These are phyloP conservation scores for Panaeolus papilionaceus DNA, from an alignment of 768 basidiomycete genomes.

Conservation along the genomic window DNA sequence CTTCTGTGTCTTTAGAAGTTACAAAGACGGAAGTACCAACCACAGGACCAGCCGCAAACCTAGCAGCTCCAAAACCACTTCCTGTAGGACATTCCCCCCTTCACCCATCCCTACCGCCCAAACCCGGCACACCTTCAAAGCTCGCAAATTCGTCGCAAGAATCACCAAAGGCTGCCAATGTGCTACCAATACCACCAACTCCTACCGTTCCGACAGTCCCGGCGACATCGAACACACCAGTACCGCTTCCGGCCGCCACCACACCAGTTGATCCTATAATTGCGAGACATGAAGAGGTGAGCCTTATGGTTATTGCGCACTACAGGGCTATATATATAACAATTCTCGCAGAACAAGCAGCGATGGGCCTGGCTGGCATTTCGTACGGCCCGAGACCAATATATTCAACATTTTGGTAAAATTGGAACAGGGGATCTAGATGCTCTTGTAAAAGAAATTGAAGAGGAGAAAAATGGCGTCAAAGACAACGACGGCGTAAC, in stretches of 20 bases:
- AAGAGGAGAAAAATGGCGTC: slow-evolving; percentile 48
- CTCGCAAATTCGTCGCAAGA: slow-evolving; percentile 33
- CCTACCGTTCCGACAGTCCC: slow-evolving; percentile 30
- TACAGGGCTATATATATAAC: slow-evolving; percentile 16
- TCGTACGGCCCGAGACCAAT: slow-evolving; percentile 73
- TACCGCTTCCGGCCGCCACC: slow-evolving; percentile 29
- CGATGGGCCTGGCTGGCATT: slow-evolving; percentile 84
- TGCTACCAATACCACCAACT: slow-evolving; percentile 31
- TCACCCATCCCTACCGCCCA: slow-evolving; percentile 76
- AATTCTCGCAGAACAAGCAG: slow-evolving; percentile 66
- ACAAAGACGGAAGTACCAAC: slow-evolving; percentile 20
- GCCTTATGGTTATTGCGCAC: slow-evolving; percentile 20
- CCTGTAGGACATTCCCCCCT: slow-evolving; percentile 48
- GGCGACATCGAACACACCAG: slow-evolving; percentile 36
- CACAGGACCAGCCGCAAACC: slow-evolving; percentile 21
- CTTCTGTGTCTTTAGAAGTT: slow-evolving; percentile 20
- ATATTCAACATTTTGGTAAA: slow-evolving; percentile 81
- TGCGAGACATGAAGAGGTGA: slow-evolving; percentile 67
- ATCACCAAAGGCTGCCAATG: slow-evolving; percentile 25
- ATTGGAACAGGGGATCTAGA: slow-evolving; percentile 82
- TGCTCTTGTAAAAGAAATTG: slow-evolving; percentile 54
- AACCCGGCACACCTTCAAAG: slow-evolving; percentile 56
- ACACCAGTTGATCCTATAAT: slow-evolving; percentile 46
- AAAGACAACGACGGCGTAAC: slow-evolving; percentile 44
- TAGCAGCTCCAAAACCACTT: slow-evolving; percentile 37